These are phyloP conservation scores for Saccharata proteae DNA, from an alignment of 2,329 filamentous ascomycete species.

Conservation along the genomic window DNA sequence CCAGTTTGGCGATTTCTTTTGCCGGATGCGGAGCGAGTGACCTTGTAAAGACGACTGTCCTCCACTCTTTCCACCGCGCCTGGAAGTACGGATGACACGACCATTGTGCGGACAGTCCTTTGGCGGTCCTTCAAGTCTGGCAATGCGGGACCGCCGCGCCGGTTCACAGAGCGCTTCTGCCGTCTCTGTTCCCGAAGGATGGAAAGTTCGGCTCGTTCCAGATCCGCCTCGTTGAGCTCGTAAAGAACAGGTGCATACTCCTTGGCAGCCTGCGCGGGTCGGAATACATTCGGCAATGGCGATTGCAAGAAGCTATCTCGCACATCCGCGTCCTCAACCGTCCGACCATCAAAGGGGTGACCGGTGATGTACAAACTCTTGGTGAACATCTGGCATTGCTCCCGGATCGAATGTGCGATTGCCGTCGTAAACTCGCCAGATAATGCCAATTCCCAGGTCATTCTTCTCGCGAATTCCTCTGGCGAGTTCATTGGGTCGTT, in stretches of 20 bases:
- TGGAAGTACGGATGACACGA: conserved; percentile 86
- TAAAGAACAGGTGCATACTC: conserved; percentile 91
- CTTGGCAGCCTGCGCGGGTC: conserved; percentile 83
- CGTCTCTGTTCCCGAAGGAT: conserved; percentile 88
- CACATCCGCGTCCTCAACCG: conserved; percentile 84
- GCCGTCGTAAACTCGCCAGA: conserved; percentile 94
- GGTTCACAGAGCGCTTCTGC: conserved; percentile 90
- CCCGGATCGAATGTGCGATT: conserved; percentile 93
- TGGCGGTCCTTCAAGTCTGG: conserved; percentile 95
- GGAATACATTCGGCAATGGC: conserved; percentile 70
- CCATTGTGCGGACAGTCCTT: conserved; percentile 79
- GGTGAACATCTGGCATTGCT: conserved; percentile 90
- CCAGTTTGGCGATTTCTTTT: conserved; percentile 44
- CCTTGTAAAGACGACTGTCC: conserved; percentile 76
- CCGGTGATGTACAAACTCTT: conserved; percentile 86
- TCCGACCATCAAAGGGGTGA: conserved; percentile 88
- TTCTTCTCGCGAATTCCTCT: conserved; percentile 82
- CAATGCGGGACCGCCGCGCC: conserved; percentile 79
- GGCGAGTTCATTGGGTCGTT: conserved; percentile 90
- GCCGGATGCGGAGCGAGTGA: conserved; percentile 28
- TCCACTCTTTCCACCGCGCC: conserved; percentile 71
- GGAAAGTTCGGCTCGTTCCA: conserved; percentile 83
- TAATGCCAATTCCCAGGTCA: conserved; percentile 81
- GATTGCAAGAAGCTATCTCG: conserved; percentile 75
- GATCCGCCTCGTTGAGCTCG: conserved; percentile 79